These are phyloP conservation scores for Russula brevipes DNA, from an alignment of 768 basidiomycete species.

Conservation along the genomic window DNA sequence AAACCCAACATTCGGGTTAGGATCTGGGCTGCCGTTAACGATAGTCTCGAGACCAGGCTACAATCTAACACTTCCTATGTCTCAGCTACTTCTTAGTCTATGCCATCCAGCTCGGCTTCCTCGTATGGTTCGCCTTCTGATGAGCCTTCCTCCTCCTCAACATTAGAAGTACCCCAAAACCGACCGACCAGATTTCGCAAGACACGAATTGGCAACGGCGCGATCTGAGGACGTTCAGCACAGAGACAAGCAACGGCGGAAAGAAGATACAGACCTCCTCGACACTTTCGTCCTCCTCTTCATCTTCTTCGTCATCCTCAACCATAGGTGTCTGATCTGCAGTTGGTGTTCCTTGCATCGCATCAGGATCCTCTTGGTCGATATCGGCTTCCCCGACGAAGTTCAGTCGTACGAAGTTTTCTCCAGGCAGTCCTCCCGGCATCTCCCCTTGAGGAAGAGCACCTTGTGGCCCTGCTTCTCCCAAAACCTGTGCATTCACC, in stretches of 20 bases:
- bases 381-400: conserved; percentile 5
- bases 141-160: conserved; percentile 14
- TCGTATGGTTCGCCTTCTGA: conserved; percentile 15
- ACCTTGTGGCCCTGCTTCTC: conserved; percentile 17
- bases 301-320: conserved; percentile 10
- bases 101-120: conserved; percentile 13
- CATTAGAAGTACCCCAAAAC: conserved; percentile 18
- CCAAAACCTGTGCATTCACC: conserved; percentile 18
- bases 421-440: conserved; percentile 22
- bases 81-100: conserved; percentile 8
- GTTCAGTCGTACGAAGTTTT: conserved; percentile 24
- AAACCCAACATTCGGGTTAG: conserved; percentile 18
- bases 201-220: conserved; percentile 22
- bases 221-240: conserved; percentile 14
- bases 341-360: neutral
- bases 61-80: neutral
- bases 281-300: conserved; percentile 19
- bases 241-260: neutral
- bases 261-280: conserved; percentile 15
- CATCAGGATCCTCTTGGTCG: conserved; percentile 1
- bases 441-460: conserved; percentile 23
- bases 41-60: too few relatives aligned
- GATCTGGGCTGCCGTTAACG: neutral
- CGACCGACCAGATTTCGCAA: conserved; percentile 23
- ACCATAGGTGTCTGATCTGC: neutral